These are phyloP conservation scores for Asterophora lycoperdoides DNA, from an alignment of 768 basidiomycete species.

Conservation along the genomic window DNA sequence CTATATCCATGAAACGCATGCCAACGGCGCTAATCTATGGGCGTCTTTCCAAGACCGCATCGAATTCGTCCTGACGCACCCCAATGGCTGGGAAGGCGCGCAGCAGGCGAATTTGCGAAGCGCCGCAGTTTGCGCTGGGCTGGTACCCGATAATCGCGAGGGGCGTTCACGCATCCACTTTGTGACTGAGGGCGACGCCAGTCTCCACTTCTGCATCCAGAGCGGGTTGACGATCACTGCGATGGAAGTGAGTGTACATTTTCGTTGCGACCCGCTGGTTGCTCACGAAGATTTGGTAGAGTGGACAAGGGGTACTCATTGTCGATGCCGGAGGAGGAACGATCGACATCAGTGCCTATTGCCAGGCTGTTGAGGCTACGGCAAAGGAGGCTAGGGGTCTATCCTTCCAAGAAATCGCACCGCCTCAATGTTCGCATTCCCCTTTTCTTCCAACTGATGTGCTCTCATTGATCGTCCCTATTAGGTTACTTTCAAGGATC, in stretches of 20 bases:
- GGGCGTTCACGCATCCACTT: slow-evolving; percentile 40
- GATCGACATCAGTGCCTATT: slow-evolving; percentile 49
- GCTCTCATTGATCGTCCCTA: not conserved
- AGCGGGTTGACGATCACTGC: slow-evolving; percentile 32
- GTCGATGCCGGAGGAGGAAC: slow-evolving; percentile 55
- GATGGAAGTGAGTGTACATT: slow-evolving; percentile 16
- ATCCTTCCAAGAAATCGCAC: slow-evolving; percentile 37
- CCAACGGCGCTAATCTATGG: slow-evolving; percentile 36
- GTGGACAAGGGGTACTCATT: slow-evolving; percentile 35
- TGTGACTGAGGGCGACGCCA: slow-evolving; percentile 55
- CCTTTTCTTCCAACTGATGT: not conserved
- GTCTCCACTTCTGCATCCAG: slow-evolving; percentile 46
- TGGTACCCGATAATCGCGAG: slow-evolving; percentile 34
- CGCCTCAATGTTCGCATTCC: slow-evolving; percentile 15
- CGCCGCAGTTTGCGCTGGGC: slow-evolving; percentile 42
- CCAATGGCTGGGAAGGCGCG: slow-evolving; percentile 53
- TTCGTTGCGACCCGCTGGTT: slow-evolving; percentile 5
- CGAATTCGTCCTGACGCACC: slow-evolving; percentile 49
- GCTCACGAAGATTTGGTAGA: slow-evolving; percentile 16
- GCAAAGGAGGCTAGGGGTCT: slow-evolving; percentile 10
- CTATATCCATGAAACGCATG: slow-evolving; percentile 40
- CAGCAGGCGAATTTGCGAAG: slow-evolving; percentile 47
- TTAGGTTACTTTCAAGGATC: slow-evolving; percentile 41
- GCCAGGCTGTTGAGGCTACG: slow-evolving; percentile 20
- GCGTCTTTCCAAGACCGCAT: slow-evolving; percentile 33